phyloP scores from a whole-genome alignment of 179 eudicot genomes.

The Vitellaria paradoxa region DNA sequence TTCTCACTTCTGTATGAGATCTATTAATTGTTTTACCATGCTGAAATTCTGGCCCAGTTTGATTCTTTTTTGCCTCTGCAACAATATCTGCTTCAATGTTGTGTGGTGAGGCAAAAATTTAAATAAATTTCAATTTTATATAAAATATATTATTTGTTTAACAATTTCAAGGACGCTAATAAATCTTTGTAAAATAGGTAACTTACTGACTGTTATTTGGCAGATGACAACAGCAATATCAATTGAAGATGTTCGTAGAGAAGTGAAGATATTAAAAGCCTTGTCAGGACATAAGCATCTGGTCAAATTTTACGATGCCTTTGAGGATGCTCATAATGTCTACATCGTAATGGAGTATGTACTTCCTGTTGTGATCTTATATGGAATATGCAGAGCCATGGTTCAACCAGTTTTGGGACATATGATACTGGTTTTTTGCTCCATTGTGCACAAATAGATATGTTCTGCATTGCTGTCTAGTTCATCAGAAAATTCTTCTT shows the following conservation, averaged over 20 bases:
- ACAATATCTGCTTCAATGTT: neutral
- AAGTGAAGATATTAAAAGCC: slow-evolving; percentile 91
- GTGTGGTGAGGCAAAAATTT: neutral
- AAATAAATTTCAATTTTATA: neutral
- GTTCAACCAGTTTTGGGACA: neutral
- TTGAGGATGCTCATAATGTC: slow-evolving; percentile 80
- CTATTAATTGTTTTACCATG: neutral
- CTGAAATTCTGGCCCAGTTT: neutral
- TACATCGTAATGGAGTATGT: slow-evolving; percentile 97
- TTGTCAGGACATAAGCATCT: slow-evolving; percentile 81
- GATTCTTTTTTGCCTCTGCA: neutral
- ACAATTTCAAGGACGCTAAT: neutral
- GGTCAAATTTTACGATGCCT: slow-evolving; percentile 83
- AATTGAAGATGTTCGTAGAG: slow-evolving; percentile 95
- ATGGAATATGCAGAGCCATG: neutral
- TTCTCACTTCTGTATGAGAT: neutral
- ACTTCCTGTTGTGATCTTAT: slow-evolving; percentile 6
- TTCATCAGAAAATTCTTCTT: neutral
- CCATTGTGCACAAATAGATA: neutral
- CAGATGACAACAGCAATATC: slow-evolving; percentile 98
- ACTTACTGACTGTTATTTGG: slow-evolving; percentile 18
- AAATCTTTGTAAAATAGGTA: neutral
- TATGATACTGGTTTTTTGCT: neutral
- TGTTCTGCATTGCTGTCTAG: neutral
- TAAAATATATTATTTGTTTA: neutral